phyloP scores from a whole-genome alignment of 192 early-diverging fungal species.

The Mortierella alpina region DNA sequence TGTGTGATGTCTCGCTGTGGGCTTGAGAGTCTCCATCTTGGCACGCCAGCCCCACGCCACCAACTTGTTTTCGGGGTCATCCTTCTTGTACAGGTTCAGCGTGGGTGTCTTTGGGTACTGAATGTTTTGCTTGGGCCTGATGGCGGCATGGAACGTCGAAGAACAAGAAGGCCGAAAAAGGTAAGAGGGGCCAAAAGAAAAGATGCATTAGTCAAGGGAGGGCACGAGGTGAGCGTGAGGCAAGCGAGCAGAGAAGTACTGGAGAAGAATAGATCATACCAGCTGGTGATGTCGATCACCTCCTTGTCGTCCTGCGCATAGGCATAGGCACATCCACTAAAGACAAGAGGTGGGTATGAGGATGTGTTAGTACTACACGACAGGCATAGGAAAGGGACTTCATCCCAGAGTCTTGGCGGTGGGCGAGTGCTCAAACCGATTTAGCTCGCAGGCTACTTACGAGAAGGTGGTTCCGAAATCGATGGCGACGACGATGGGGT shows the following conservation, averaged over 20 bases:
- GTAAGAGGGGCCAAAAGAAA: no score
- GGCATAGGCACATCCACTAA: constrained; percentile 43
- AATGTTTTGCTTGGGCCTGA: constrained; percentile 47
- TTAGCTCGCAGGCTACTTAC: constrained; percentile 4
- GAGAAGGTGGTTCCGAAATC: constrained; percentile 50
- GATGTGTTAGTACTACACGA: background rate
- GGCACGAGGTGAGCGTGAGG: no score
- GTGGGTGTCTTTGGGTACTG: constrained; percentile 61
- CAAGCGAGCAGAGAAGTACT: no score
- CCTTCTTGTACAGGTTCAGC: constrained; percentile 55
- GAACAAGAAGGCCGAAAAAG: no score
- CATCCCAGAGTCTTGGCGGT: background rate
- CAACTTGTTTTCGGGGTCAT: constrained; percentile 50
- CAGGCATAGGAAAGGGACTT: background rate
- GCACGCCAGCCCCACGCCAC: constrained; percentile 59
- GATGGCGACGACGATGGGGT: constrained; percentile 46
- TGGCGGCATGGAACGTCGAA: background rate
- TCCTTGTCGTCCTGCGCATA: constrained; percentile 47
- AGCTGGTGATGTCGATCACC: constrained; percentile 47
- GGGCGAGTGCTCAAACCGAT: background rate
- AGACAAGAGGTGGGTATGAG: background rate
- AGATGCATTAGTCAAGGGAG: no score
- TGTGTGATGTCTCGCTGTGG: constrained; percentile 42
- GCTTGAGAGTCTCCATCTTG: constrained; percentile 45
- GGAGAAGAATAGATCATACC: constrained; percentile 14